Evolutionary conservation across 2,329 filamentous ascomycete genomes (phyloP).

Genomic region (Penicillium sp.): DNA sequence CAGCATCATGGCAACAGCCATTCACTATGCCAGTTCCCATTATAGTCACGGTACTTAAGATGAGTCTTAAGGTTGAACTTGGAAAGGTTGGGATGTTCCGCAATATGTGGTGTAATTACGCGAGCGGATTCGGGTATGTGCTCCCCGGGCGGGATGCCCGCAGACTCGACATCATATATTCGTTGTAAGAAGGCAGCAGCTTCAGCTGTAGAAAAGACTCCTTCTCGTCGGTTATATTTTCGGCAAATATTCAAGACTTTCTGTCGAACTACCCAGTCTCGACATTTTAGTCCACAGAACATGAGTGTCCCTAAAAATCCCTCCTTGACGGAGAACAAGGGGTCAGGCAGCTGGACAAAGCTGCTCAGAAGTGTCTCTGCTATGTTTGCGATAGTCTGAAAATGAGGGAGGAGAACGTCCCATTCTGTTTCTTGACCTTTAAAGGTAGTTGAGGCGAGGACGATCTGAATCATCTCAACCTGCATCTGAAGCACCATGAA

Average conservation of each 20-base stretch:
- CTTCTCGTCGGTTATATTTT: constrained; percentile 5
- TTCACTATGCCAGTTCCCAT: constrained; percentile 1
- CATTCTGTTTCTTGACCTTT: background rate
- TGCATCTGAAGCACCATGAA: constrained; percentile 1
- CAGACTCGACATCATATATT: constrained; percentile 1
- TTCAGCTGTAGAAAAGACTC: background rate
- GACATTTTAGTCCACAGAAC: constrained; percentile 5
- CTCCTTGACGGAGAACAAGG: constrained; percentile 1
- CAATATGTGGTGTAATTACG: constrained; percentile 14
- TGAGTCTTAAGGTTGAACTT: background rate
- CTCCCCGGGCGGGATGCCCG: background rate
- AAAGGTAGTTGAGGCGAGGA: background rate
- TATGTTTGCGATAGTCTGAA: background rate
- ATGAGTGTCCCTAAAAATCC: background rate
- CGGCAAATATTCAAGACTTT: background rate
- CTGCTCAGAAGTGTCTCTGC: background rate
- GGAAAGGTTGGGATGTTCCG: background rate
- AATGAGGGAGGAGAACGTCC: background rate
- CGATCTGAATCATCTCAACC: background rate
- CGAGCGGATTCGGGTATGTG: background rate
- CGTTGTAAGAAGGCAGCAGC: background rate
- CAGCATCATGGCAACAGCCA: background rate
- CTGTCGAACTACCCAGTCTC: constrained; percentile 1
- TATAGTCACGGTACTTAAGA: background rate
- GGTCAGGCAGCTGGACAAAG: background rate